Conservation (phyloP, 176 grass and related monocot genomes). For the Ampelocalamus luodianensis region DNA sequence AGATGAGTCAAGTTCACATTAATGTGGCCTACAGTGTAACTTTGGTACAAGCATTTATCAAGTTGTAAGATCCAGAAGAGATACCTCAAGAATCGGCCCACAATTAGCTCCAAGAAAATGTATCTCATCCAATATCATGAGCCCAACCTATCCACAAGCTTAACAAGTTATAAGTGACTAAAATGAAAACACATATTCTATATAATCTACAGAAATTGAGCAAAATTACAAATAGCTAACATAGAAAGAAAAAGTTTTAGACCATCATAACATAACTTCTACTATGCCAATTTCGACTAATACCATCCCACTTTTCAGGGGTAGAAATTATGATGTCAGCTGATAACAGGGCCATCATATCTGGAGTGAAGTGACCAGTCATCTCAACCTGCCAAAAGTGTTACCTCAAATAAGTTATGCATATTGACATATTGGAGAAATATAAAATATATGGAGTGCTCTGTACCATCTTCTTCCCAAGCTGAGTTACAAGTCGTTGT, state of each 20-base stretch:
- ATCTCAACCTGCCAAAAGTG: conserved; percentile 82
- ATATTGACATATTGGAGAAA: conserved; percentile 21
- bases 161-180: conserved; percentile 27
- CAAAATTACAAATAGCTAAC: conserved; percentile 17
- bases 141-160: conserved; percentile 69
- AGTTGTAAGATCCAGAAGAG: conserved; percentile 36
- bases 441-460: conserved; percentile 14
- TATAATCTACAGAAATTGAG: conserved; percentile 13
- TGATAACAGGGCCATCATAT: conserved; percentile 85
- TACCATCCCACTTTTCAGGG: conserved; percentile 99
- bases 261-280: conserved; percentile 99
- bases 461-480: conserved; percentile 95
- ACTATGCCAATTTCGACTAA: conserved; percentile 94
- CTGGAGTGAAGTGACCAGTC: conserved; percentile 98
- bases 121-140: conserved; percentile 99
- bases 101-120: conserved; percentile 96
- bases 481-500: conserved; percentile 76
- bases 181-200: conserved; percentile 20
- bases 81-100: conserved; percentile 97
- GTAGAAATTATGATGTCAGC: conserved; percentile 99
- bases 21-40: not conserved
- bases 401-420: conserved; percentile 27
- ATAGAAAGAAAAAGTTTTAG: not conserved
- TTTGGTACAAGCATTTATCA: conserved; percentile 26
- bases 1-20: conserved; percentile 10